These are phyloP conservation scores for Myriosclerotinia duriaeana DNA, from an alignment of 2,329 filamentous ascomycete genomes.

Conservation along the genomic window DNA sequence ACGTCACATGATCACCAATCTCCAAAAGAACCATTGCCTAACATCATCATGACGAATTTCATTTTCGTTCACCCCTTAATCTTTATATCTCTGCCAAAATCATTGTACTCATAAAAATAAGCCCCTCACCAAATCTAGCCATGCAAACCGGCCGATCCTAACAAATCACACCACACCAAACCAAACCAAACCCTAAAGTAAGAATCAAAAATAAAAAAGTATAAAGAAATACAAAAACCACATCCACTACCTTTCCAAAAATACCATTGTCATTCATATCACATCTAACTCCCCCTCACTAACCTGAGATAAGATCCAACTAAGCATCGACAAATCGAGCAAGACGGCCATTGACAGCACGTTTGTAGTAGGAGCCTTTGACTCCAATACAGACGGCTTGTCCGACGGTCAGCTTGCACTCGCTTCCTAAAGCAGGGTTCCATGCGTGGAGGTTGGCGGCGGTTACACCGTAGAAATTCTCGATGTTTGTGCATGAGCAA, in stretches of 20 bases:
- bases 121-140: neutral
- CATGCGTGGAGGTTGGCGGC: slow-evolving; percentile 36
- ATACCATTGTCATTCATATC: slow-evolving; percentile 4
- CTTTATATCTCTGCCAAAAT: neutral
- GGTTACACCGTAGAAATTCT: slow-evolving; percentile 30
- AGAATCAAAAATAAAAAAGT: neutral
- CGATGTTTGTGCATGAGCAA: slow-evolving; percentile 25
- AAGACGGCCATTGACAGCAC: slow-evolving; percentile 12
- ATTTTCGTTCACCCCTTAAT: neutral
- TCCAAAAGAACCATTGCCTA: neutral
- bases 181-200: neutral
- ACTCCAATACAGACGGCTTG: slow-evolving; percentile 35
- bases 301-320: neutral
- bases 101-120: slow-evolving; percentile 13
- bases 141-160: neutral
- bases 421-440: slow-evolving; percentile 39
- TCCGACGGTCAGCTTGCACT: slow-evolving; percentile 37
- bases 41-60: neutral
- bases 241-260: neutral
- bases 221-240: neutral
- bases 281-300: neutral
- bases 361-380: slow-evolving; percentile 9
- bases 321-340: slow-evolving; percentile 17
- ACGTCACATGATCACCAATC: too few relatives aligned
- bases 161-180: neutral